Evolutionary conservation across 345 rosid genomes (phyloP).

Genomic region (Nasturtium officinale): DNA sequence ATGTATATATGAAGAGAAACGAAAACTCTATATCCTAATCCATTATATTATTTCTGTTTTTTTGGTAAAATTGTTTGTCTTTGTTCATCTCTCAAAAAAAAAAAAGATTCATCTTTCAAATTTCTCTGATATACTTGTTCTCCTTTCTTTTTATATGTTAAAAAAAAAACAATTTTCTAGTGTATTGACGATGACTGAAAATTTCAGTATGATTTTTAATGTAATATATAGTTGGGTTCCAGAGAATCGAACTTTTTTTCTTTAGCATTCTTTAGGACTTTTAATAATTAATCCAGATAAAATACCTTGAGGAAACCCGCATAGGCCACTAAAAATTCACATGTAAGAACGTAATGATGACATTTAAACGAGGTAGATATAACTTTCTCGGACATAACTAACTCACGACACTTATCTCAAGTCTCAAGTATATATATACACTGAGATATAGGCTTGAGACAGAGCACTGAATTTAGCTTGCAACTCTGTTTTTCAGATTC

Average conservation of each 20-base stretch:
- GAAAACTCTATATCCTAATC: background rate
- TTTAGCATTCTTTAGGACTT: background rate
- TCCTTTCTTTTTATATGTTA: background rate
- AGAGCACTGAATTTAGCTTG: constrained; percentile 22
- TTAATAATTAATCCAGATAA: background rate
- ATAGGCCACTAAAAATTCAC: background rate
- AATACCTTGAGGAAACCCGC: background rate
- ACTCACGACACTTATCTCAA: constrained; percentile 30
- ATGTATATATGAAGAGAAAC: background rate
- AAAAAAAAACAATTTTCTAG: no score
- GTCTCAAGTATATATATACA: constrained; percentile 16
- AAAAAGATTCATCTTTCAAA: no score
- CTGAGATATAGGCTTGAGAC: background rate
- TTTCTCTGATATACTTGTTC: background rate
- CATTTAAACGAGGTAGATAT: constrained; percentile 34
- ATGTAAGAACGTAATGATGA: constrained; percentile 32
- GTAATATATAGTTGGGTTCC: background rate
- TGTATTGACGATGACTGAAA: background rate
- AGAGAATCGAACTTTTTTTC: background rate
- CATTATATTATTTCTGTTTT: background rate
- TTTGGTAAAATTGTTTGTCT: background rate
- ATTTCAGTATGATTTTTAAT: background rate
- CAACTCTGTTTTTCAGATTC: constrained; percentile 24
- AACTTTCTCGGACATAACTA: constrained; percentile 36
- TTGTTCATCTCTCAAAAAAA: no score